Evolutionary conservation across 2,329 filamentous ascomycete species (phyloP), one percentile per base, ranked within the genome.

Genomic region (Exserohilum rostratum): DNA sequence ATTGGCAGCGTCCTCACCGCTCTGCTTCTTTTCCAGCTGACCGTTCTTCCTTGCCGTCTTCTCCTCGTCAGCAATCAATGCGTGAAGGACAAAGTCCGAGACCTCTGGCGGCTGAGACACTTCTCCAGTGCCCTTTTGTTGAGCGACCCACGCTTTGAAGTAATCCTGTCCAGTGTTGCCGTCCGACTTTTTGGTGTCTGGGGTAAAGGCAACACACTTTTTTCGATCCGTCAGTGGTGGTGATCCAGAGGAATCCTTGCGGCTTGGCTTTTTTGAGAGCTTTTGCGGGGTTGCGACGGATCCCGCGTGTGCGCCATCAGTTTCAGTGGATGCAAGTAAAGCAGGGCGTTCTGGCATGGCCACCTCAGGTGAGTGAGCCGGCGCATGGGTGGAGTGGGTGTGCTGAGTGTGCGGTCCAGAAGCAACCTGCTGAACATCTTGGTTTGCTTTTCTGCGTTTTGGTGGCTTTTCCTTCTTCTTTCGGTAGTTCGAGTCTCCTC

Each of bases 161-260:
- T 83, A 71, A 43, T 79, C 76, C 53, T 81, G 79, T 44, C 79
- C 79, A 50, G 79, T 84, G 55, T 81, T 79, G 17, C 82, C 84
- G 69, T 88, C 85, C 40, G 80, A 73, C 6, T 72, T 75, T 67
- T 89, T 88, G 3, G 85, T 86, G 46, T 87, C 86, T 6, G 83
- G 78, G 1, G 86, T 83, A 68, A 90, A 89, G 1, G 85, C 83
- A 7, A 90, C 87, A 3, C 83, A 85, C 69, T 88, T 88, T 58
- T 77, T 77, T 34, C 68, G 68, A 33, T 68, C 67, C 11, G 62
- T 58, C 22, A 52, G 53, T 27, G 70, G 58, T 9, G 71, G 69
- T 45, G 70, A 69, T 25, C 57, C 65, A 18, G 64, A 63, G 20
- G 47, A 45, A 13, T 64, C 61, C 38, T 66, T 67, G 34, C 42